Evolutionary conservation across 805 yeast species (phyloP).

Genomic region (Wickerhamomyces tratensis): DNA sequence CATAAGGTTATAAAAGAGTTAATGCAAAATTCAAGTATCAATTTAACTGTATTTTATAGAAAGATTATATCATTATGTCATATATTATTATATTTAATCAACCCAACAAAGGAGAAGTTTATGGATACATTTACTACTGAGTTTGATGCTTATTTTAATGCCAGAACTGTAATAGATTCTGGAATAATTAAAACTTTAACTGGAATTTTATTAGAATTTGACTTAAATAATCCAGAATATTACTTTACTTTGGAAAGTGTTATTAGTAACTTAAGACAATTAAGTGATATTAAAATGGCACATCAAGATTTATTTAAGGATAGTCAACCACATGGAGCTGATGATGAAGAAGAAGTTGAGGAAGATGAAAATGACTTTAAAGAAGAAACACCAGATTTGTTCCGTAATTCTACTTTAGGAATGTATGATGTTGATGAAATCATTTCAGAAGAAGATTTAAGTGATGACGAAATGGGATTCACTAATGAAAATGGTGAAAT

Average conservation of each 20-base stretch:
- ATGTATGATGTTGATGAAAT: conserved; percentile 83
- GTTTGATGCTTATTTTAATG: conserved; percentile 53
- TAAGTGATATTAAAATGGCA: conserved; percentile 35
- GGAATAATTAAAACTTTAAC: conserved; percentile 51
- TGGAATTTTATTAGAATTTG: conserved; percentile 51
- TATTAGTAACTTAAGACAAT: conserved; percentile 43
- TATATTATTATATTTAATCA: conserved; percentile 25
- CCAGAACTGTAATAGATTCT: conserved; percentile 60
- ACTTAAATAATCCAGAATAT: conserved; percentile 64
- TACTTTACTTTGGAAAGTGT: conserved; percentile 48
- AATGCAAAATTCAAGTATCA: conserved; percentile 19
- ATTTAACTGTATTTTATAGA: conserved; percentile 38
- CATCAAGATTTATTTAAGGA: conserved; percentile 50
- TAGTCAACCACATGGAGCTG: conserved; percentile 23
- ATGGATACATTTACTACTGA: conserved; percentile 27
- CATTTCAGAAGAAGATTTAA: conserved; percentile 54
- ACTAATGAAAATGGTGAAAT: conserved; percentile 18
- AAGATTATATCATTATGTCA: conserved; percentile 46
- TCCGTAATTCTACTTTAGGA: conserved; percentile 84
- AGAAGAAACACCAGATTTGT: conserved; percentile 76
- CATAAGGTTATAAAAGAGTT: conserved; percentile 53
- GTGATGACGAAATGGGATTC: conserved; percentile 26
- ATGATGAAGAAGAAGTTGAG: conserved; percentile 45
- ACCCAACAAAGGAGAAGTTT: conserved; percentile 10
- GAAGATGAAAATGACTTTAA: conserved; percentile 50